Evolutionary conservation across 2,329 filamentous ascomycete genomes (phyloP), one percentile per base, ranked within the genome.

Genomic region (Fusarium neocosmosporiellum): DNA sequence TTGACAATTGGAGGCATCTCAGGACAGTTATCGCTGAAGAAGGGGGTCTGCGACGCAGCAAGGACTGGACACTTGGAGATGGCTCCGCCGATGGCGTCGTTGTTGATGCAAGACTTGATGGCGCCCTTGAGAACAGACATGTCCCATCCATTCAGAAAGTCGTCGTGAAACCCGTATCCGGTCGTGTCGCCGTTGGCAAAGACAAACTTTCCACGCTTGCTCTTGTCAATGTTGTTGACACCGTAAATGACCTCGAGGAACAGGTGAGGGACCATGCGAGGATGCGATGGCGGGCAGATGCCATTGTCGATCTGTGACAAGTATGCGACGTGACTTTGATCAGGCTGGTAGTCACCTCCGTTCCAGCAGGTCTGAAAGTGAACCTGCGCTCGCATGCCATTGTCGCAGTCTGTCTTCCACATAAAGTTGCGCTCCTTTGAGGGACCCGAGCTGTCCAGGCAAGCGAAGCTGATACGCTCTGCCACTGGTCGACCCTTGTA

Each of bases 341-440:
- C 67, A 0, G 53, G n/a, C 7, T 73, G 58, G n/a, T 76, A 76
- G 39, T 70, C 72, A 7, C 66, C 64, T 14, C 74, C 74, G 24
- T 76, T 75, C 74, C 74, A 76, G 7, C 74, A 76, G 8, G 74
- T 68, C 24, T 75, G 74, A n/a, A 76, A 76, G 22, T 76, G 74
- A 22, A 76, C 43, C 10, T 76, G 74, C 2, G 74, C 74, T 65
- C 74, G 67, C 74, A 76, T 76, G 3, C 74, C 74, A 31, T 76
- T 76, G 18, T 72, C 54, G 5, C 74, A 76, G 14, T 73, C 65
- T 1, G 74, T 76, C 24, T 50, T 65, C 60, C 63, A 73, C 74
- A 76, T 76, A n/a, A 76, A 73, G 59, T 64, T 70, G 20, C 53
- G 70, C 54, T 76, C 74, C 8, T 70, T 58, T 1, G 54, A 41